Evolutionary conservation across 257 asterid genomes (phyloP).

Genomic region (Asclepias syriaca): DNA sequence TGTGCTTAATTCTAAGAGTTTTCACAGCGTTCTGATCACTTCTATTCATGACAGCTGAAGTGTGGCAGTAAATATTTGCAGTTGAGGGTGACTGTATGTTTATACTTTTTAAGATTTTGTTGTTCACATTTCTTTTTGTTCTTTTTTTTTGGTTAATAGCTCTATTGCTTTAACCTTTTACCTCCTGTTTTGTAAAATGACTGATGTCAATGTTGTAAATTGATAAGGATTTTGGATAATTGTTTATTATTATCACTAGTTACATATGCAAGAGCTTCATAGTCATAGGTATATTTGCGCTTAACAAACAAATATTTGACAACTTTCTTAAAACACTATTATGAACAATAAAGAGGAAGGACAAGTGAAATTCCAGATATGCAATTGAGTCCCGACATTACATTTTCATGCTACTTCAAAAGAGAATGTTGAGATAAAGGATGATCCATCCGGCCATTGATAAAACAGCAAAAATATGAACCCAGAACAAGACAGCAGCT

Average conservation of each 20-base stretch:
- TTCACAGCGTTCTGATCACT: not conserved
- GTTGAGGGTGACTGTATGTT: not conserved
- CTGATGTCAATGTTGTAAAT: not conserved
- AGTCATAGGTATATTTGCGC: not conserved
- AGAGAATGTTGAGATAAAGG: constrained; percentile 77
- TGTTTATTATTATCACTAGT: not conserved
- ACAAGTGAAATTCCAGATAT: too few relatives aligned
- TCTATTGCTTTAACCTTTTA: not conserved
- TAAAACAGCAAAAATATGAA: constrained; percentile 83
- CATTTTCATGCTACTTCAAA: constrained; percentile 23
- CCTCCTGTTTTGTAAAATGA: not conserved
- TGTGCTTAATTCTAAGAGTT: not conserved
- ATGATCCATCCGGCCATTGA: constrained; percentile 99
- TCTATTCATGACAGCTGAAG: not conserved
- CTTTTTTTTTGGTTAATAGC: too few relatives aligned
- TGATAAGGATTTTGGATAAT: not conserved
- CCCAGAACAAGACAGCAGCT: constrained; percentile 95
- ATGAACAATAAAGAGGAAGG: not conserved
- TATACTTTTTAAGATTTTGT: not conserved
- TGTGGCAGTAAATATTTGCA: not conserved
- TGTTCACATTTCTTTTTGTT: not conserved
- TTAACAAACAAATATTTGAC: not conserved
- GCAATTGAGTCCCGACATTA: too few relatives aligned
- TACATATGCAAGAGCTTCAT: not conserved
- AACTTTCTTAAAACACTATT: not conserved